Base-by-base conservation (phyloP, 2,329 filamentous ascomycete genomes). In the Lasiodiplodia gonubiensis region DNA sequence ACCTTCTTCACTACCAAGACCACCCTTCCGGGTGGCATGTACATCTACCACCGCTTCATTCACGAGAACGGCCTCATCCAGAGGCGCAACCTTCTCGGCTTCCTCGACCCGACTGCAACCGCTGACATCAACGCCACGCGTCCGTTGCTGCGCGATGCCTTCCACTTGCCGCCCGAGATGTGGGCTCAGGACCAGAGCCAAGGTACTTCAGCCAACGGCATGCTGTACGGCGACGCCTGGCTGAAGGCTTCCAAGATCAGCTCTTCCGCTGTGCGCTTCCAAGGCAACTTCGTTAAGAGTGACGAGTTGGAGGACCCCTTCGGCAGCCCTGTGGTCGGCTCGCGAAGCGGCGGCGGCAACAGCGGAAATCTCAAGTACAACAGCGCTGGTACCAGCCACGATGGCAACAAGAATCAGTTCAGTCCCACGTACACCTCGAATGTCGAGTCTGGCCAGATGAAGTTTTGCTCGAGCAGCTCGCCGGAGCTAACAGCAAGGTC, bases 1-100 rank as follows among this genome's bases (percentile, higher is more conserved):
- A 61, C 42, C 11, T 33, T 61, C 39, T 61, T 61, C 42, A 49
- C 39, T 4, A 61, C 25, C 42, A 61, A 61, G 39, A 35, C 16
- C 25, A 2, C 11, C 2, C 27, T 61, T 2, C 42, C 57, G 3
- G 39, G 42, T 5, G 57, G 57, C 39, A 12, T 23, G 18, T 6
- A 42, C 39, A n/a, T 14, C 4, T 21, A 46, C 25, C 25, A n/a
- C 42, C 57, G 57, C 57, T 61, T 23, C n/a, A 37, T 23, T n/a
- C 49, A 21, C 7, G 27, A 18, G 2, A 14, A 25, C 46, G 46
- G n/a, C 18, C 6, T 4, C 4, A 37, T 63, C 59, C 7, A n/a
- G 4, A 16, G 6, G 11, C 59, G 30, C 27, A 18, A 11, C 7
- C 25, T 21, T 7, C 57, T 61, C 18, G 42, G 39, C 25, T 61